Evolutionary conservation across 164 flowering plant species (phyloP), one percentile per base, ranked within the genome.

Genomic region (Litsea cubeba): DNA sequence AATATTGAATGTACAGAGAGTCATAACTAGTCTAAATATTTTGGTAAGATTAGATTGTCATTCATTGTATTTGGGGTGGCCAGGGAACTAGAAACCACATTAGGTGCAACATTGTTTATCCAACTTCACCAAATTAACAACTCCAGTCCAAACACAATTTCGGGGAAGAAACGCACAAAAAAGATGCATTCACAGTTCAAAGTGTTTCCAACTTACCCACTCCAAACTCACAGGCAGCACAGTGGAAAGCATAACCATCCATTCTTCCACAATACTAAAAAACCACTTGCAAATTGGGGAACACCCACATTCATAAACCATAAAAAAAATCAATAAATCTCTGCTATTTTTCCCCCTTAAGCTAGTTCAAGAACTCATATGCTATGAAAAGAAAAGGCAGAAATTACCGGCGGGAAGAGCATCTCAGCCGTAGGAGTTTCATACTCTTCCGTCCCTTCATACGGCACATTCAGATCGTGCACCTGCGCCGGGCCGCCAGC

Each of bases 401-500:
- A 66, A 72, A 88, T 86, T 76, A 96, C 99, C 17, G 98, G 97
- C 60, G 99, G 98, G 76, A 95, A 95, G 71, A 95, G 90, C 72
- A 95, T 84, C 28, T 95, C 99, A 22, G 97, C 97, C 0, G 99
- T 95, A 15, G 99, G 99, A 68, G 99, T 95, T 80, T 95, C 97
- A 40, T 89, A 95, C 85, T 95, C 99, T 80, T 95, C 99, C 1
- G 91, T 75, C 25, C 91, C 97, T 78, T 95, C 95, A 75, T 95
- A 95, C 0, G 98, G 98, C 2, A 92, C 95, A 84, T 94, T 96
- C 20, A 96, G 92, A 86, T 96, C 97, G 74, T 89, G 97, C 60
- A 95, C 95, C 11, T 98, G 91, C 12, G 91, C 65, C 0, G 85
- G 76, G 23, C 85, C 88, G 1, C 74, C 70, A 0, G 84, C 54